Conservation (phyloP, 306 rosid genomes). For the Cicer bijugum region DNA sequence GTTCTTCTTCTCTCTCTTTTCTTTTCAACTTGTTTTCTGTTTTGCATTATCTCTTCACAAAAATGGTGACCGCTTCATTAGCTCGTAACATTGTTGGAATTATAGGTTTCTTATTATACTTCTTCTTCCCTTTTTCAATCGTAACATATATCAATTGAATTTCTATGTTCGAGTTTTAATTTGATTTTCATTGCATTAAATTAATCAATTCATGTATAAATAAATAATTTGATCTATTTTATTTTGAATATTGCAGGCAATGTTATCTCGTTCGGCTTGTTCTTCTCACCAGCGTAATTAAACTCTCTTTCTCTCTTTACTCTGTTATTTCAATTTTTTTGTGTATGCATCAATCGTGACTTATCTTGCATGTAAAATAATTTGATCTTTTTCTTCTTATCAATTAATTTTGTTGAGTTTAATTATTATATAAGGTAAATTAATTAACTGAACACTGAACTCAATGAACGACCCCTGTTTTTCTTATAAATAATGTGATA, state of each 20-base stretch:
- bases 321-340: not conserved
- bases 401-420: too few relatives aligned
- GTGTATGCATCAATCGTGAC: not conserved
- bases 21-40: slow-evolving; percentile 10
- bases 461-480: too few relatives aligned
- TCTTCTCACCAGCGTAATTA: slow-evolving; percentile 77
- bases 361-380: not conserved
- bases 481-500: too few relatives aligned
- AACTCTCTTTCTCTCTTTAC: slow-evolving; percentile 6
- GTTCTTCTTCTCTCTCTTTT: not conserved
- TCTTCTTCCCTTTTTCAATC: not conserved
- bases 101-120: slow-evolving; percentile 1
- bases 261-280: slow-evolving; percentile 69
- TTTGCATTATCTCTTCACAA: not conserved
- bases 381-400: too few relatives aligned
- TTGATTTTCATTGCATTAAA: not conserved
- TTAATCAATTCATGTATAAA: not conserved
- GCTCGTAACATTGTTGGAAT: slow-evolving; percentile 56
- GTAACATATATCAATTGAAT: not conserved
- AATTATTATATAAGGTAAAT: too few relatives aligned
- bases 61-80: slow-evolving; percentile 47
- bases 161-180: not conserved
- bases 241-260: slow-evolving; percentile 61
- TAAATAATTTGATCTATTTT: not conserved
- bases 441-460: too few relatives aligned